Evolutionary conservation across 2,329 filamentous ascomycete genomes (phyloP).

Genomic region (Dactylellina leptospora): DNA sequence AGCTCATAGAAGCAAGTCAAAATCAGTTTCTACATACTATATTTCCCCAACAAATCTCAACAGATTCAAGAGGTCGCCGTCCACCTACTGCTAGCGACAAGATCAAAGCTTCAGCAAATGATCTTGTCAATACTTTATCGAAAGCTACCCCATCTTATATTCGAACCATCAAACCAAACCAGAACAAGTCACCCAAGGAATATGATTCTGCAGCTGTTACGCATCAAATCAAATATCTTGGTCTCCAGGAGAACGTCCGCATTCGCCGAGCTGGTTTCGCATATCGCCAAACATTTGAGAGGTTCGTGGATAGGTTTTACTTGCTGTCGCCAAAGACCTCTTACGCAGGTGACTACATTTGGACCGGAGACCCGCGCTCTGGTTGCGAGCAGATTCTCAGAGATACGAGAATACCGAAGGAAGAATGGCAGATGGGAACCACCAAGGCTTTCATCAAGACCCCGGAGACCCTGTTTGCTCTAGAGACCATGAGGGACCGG

Average conservation of each 20-base stretch:
- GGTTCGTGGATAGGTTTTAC: slow-evolving; percentile 96
- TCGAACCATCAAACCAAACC: slow-evolving; percentile 98
- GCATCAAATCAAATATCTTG: slow-evolving; percentile 94
- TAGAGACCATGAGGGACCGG: slow-evolving; percentile 96
- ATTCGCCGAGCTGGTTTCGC: slow-evolving; percentile 98
- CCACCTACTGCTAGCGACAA: slow-evolving; percentile 91
- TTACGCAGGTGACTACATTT: slow-evolving; percentile 73
- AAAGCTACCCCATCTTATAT: slow-evolving; percentile 99
- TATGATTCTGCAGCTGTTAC: slow-evolving; percentile 99
- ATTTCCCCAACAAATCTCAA: slow-evolving; percentile 80
- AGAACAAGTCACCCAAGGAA: slow-evolving; percentile 94
- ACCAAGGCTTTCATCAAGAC: slow-evolving; percentile 99
- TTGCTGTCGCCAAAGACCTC: slow-evolving; percentile 86
- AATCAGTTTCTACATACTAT: slow-evolving; percentile 87
- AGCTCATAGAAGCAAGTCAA: slow-evolving; percentile 81
- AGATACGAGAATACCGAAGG: slow-evolving; percentile 73
- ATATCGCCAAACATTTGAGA: slow-evolving; percentile 98
- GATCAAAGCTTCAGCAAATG: slow-evolving; percentile 97
- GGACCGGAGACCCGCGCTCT: slow-evolving; percentile 78
- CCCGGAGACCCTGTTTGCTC: slow-evolving; percentile 92
- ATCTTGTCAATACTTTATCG: slow-evolving; percentile 97
- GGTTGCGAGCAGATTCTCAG: slow-evolving; percentile 90
- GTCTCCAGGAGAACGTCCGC: slow-evolving; percentile 96
- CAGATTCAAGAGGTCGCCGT: slow-evolving; percentile 92
- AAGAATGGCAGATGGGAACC: slow-evolving; percentile 97